Evolutionary conservation across 129 eudicot genomes (phyloP).

Genomic region (Artemisia argyi): DNA sequence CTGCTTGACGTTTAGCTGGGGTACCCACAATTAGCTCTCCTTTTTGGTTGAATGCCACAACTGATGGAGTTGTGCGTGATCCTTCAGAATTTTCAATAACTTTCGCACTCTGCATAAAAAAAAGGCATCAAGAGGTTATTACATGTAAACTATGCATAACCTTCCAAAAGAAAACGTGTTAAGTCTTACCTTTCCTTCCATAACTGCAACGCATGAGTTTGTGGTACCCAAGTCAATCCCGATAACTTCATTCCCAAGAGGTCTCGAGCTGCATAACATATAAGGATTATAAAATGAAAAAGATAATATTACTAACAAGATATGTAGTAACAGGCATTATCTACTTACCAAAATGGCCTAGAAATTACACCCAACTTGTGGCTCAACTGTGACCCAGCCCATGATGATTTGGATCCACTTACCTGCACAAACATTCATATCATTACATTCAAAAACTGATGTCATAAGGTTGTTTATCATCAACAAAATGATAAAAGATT

Average conservation of each 20-base stretch:
- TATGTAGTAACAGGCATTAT: neutral
- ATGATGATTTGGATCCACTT: constrained; percentile 53
- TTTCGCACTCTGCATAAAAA: constrained; percentile 59
- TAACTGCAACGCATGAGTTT: constrained; percentile 31
- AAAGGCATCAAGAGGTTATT: neutral
- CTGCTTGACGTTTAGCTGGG: constrained; percentile 95
- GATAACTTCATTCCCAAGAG: constrained; percentile 29
- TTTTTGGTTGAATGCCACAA: constrained; percentile 83
- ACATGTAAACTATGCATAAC: neutral
- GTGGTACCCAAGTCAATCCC: constrained; percentile 32
- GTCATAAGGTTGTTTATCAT: neutral
- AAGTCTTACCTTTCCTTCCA: constrained; percentile 26
- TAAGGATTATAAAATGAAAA: neutral
- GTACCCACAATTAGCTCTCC: constrained; percentile 93
- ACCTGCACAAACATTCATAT: constrained; percentile 39
- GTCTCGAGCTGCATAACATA: constrained; percentile 15
- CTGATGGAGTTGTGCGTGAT: constrained; percentile 90
- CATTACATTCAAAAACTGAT: neutral
- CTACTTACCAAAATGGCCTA: constrained; percentile 72
- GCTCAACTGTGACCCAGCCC: constrained; percentile 38
- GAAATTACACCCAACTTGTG: constrained; percentile 52
- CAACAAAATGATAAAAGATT: neutral
- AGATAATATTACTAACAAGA: neutral
- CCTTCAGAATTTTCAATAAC: constrained; percentile 96
- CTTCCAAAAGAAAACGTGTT: neutral